Base-by-base conservation (phyloP, 2,329 filamentous ascomycete species). In the Colletotrichum euphorbiae region DNA sequence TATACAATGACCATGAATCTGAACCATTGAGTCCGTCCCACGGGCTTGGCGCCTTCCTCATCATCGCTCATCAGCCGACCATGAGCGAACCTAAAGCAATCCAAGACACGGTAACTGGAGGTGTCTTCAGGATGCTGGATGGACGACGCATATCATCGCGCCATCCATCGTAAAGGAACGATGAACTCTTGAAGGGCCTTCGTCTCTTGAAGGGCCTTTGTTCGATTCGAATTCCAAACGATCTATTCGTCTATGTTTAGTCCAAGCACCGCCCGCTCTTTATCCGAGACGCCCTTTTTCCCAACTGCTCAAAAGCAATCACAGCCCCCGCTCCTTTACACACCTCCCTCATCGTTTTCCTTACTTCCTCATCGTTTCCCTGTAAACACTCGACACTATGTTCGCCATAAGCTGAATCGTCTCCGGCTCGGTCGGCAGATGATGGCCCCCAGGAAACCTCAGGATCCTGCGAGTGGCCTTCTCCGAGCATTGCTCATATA, bases 361-460 rank as follows among this genome's bases (percentile, higher is more conserved):
- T 40, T 12, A 4, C n/a, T 40, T 38, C 51, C 51, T 62, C 36
- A 31, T 11, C 5, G 59, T 54, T 33, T 68, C 65, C 33, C 52
- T 65, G 45, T 62, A 65, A 4, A 59, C n/a, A 13, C 50, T 61
- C 11, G 58, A 38, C n/a, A 64, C 33, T 60, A 65, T 40, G 38
- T 17, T 42, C 12, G 61, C 61, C 7, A 68, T 36, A 9, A 59
- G 54, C 54, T 64, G 61, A 12, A 68, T 54, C 12, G 65, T 48
- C 12, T 68, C 65, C 4, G 61, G 61, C 24, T 54, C 28, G 7
- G 62, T 68, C 19, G 65, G 65, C 40, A 68, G 19, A 13, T 68
- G 65, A 21, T 68, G 65, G 0, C 65, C 65, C 1, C 61, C 65
- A 7, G 65, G 54, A 12, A 54, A 68, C 38, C 65, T 59, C 46